Conservation (phyloP, 441 rosid species). For the Adansonia rubrostipa region DNA sequence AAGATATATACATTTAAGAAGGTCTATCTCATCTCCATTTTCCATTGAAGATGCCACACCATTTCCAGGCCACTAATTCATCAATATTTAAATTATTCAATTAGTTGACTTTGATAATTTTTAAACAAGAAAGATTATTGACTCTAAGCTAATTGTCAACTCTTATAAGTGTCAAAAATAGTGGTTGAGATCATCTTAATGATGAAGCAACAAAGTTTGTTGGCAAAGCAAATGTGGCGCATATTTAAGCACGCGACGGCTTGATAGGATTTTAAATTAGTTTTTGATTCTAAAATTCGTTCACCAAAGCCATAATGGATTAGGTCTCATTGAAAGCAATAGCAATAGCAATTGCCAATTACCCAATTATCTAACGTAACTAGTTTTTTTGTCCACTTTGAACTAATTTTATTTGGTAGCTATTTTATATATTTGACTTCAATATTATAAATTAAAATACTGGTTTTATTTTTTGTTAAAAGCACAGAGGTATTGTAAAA, state of each 20-base stretch:
- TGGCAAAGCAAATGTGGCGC: constrained; percentile 9
- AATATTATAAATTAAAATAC: background rate
- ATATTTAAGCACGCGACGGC: background rate
- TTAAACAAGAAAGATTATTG: background rate
- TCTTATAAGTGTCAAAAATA: background rate
- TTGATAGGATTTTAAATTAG: background rate
- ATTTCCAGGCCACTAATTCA: constrained; percentile 29
- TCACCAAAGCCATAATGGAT: background rate
- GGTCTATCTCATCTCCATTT: too few relatives aligned
- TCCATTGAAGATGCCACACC: background rate
- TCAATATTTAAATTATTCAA: background rate
- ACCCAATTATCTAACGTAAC: background rate
- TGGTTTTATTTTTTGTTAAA: background rate
- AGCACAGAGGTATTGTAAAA: background rate
- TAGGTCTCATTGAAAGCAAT: background rate
- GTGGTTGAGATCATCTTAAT: constrained; percentile 15
- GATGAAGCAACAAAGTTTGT: background rate
- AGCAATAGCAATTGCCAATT: background rate
- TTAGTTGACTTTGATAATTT: constrained; percentile 14
- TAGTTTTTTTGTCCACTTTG: background rate
- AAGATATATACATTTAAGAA: too few relatives aligned
- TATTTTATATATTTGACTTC: background rate
- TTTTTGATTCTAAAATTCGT: background rate
- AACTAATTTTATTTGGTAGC: background rate
- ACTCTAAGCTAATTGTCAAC: constrained; percentile 30